Conservation (phyloP, 768 basidiomycete species). For the Psilocybe subaeruginosa region DNA sequence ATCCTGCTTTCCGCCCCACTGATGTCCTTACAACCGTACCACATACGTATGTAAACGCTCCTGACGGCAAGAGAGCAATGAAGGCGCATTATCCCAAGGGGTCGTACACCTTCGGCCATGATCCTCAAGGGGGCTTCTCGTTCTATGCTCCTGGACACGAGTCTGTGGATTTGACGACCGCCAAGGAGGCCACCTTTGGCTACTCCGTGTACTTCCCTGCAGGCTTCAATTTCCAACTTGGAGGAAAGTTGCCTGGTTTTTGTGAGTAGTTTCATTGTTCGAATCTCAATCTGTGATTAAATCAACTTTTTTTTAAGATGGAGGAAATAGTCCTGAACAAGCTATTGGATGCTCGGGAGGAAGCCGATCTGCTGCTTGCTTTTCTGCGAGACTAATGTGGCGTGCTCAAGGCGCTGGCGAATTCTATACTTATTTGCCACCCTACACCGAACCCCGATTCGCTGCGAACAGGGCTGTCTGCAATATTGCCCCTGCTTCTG, state of each 20-base stretch:
- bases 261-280: conserved; percentile 44
- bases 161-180: conserved; percentile 54
- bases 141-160: conserved; percentile 70
- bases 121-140: conserved; percentile 61
- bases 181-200: conserved; percentile 67
- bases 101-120: conserved; percentile 52
- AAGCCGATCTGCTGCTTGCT: conserved; percentile 56
- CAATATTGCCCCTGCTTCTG: conserved; percentile 48
- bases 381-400: conserved; percentile 76
- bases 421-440: conserved; percentile 74
- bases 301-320: conserved; percentile 38
- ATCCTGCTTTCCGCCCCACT: conserved; percentile 46
- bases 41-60: conserved; percentile 45
- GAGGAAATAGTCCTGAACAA: conserved; percentile 50
- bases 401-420: conserved; percentile 60
- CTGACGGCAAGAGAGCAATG: conserved; percentile 56
- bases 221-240: conserved; percentile 66
- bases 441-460: conserved; percentile 39
- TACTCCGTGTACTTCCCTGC: conserved; percentile 64
- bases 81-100: conserved; percentile 58
- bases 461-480: conserved; percentile 52
- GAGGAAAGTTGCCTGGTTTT: conserved; percentile 76
- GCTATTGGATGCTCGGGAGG: conserved; percentile 69
- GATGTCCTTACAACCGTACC: conserved; percentile 37
- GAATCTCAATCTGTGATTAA: conserved; percentile 2